phyloP scores from a whole-genome alignment of 2,329 filamentous ascomycete genomes.

The Teratosphaeria nubilosa region DNA sequence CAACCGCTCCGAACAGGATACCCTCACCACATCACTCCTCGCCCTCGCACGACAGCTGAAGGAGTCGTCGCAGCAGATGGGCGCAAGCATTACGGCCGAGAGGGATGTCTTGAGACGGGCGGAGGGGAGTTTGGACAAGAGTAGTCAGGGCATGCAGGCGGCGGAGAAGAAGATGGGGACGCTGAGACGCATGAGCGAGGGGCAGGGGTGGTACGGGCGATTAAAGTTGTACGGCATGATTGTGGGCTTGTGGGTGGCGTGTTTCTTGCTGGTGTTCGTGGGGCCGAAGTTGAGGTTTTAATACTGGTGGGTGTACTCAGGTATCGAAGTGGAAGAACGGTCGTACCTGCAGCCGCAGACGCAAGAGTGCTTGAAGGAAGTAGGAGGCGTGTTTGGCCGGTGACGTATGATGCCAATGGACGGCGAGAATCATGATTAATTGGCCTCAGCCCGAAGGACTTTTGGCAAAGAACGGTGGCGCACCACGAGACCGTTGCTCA shows the following conservation, averaged over 20 bases:
- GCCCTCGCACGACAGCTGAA: slow-evolving; percentile 71
- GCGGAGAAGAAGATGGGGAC: slow-evolving; percentile 69
- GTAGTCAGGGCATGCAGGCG: slow-evolving; percentile 62
- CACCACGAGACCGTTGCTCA: too few relatives aligned
- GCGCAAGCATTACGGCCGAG: slow-evolving; percentile 60
- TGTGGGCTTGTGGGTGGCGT: slow-evolving; percentile 66
- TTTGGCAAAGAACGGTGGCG: too few relatives aligned
- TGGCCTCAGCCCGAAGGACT: too few relatives aligned
- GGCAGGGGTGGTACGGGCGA: slow-evolving; percentile 76
- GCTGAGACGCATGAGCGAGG: slow-evolving; percentile 72
- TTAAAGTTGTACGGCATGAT: slow-evolving; percentile 72
- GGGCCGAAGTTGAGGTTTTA: slow-evolving; percentile 81
- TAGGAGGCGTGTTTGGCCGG: too few relatives aligned
- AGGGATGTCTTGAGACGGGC: slow-evolving; percentile 64
- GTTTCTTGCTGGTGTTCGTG: slow-evolving; percentile 72
- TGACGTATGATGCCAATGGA: too few relatives aligned
- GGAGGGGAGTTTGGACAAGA: slow-evolving; percentile 65
- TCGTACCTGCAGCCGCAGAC: not conserved
- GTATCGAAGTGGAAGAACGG: not conserved
- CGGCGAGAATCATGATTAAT: too few relatives aligned
- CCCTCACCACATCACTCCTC: slow-evolving; percentile 70
- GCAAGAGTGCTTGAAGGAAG: not conserved
- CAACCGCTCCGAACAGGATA: slow-evolving; percentile 73
- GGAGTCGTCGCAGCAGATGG: slow-evolving; percentile 61
- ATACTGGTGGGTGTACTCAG: not conserved